Evolutionary conservation across 2,329 filamentous ascomycete genomes (phyloP), one percentile per base, ranked within the genome.

Genomic region (Pseudovirgaria hyperparasitica): DNA sequence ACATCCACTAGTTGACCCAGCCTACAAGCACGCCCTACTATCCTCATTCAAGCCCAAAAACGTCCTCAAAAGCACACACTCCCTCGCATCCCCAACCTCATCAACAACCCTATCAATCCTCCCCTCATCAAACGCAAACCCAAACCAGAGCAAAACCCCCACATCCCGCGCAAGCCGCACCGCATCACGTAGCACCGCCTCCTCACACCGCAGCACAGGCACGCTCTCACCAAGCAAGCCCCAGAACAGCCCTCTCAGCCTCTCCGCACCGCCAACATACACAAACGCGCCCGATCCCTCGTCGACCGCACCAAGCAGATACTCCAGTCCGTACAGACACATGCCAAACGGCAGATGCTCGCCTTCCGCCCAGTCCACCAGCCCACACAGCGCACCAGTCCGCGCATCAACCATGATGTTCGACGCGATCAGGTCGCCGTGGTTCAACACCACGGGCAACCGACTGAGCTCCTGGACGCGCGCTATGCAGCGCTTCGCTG

Each of bases 341-440:
- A 67, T 55, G 0, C 72, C 73, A 37, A 74, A 72, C 0, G 72
- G 72, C 6, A 75, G 43, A 32, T 54, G 62, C 41, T 76, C 72
- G 0, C 65, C 70, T 41, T 78, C 73, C 0, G 69, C 68, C 73
- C 72, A 78, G 40, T 78, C 74, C 0, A 78, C 56, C 1, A 77
- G 32, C 2, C 72, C 74, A 0, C 41, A 54, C 6, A 76, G 41
- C 3, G 38, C 29, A 28, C 64, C 66, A 0, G 56, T 57, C 2
- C 46, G 29, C 1, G 50, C 39, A 27, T 62, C 50, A 0, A 73
- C 55, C 40, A 76, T 58, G 22, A 77, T 59, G 32, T 77, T 77
- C 2, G 57, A 57, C 0, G 68, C 56, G 1, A 72, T 50, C 5
- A 76, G 48, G 38, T 78, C 73, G 0, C 72, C 72, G 28, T 77